These are phyloP conservation scores for Solanum virginianum DNA, from an alignment of 257 asterid species.

Conservation along the genomic window DNA sequence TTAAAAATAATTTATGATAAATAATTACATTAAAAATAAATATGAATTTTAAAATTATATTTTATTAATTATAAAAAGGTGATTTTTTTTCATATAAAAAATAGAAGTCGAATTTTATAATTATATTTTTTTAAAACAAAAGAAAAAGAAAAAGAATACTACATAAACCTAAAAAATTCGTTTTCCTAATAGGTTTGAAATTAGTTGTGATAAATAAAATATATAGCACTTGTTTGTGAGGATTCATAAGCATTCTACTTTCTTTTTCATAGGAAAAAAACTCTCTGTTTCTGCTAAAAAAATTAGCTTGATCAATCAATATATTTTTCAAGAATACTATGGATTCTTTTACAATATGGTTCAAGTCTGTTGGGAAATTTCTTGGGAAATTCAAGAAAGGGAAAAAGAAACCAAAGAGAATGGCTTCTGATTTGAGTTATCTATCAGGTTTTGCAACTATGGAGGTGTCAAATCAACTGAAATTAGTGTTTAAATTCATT, in stretches of 20 bases:
- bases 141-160: too few species aligned
- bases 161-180: neutral
- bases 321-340: neutral
- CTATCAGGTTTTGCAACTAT: constrained; percentile 27
- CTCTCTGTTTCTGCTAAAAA: neutral
- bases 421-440: constrained; percentile 13
- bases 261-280: neutral
- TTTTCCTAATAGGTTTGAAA: neutral
- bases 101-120: neutral
- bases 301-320: neutral
- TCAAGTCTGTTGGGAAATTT: constrained; percentile 12
- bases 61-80: too few species aligned
- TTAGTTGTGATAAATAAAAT: neutral
- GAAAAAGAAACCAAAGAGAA: constrained; percentile 2
- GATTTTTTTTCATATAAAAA: too few species aligned
- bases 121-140: too few species aligned
- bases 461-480: constrained; percentile 34
- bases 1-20: too few species aligned
- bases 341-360: constrained; percentile 16
- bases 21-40: too few species aligned
- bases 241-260: neutral
- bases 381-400: constrained; percentile 1
- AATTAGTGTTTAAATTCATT: constrained; percentile 48
- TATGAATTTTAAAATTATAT: too few species aligned
- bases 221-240: neutral